Base-by-base conservation (phyloP, 345 rosid species). In the Triadica sebifera region DNA sequence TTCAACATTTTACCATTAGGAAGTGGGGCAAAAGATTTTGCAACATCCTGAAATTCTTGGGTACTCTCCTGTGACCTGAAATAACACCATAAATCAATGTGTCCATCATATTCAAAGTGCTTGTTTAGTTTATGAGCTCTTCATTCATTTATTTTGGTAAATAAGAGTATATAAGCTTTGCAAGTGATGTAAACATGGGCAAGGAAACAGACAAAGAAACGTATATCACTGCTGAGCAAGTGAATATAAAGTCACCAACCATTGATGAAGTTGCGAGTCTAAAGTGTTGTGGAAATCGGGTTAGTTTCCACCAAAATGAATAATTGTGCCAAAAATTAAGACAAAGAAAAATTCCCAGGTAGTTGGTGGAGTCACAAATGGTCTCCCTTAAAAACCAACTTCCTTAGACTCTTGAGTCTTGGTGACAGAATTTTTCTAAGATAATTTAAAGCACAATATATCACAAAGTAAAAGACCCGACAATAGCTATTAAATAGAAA, bases 21-120 rank as follows among this genome's bases (percentile, higher is more conserved):
- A 39, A 76, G 62, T 46, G 50, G 60, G 61, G 58, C 45, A 55
- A 78, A 24, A 75, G 67, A 72, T 74, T 78, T 78, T 73, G 71
- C 8, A 22, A 66, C 60, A 37, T 77, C 75, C 72, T 71, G 87
- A 20, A 80, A 52, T 77, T 73, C 85, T 65, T 66, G 60, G 70
- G 69, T 75, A 70, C 84, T 87, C 67, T 86, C 90, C 75, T 81
- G 66, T 57, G 94, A 88, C 94, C 99, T 95, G 87, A 55, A 80
- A 83, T 37, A 19, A 16, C 17, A 13, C 38, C 47, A 25, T 37
- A 29, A n/a, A 24, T 43, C 45, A 47, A 55, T 46, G 19, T 53
- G 29, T 68, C 20, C 49, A 69, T 51, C 69, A 75, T 25, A 73
- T 58, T 72, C 66, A 13, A 63, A 57, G 70, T 50, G 38, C 56